Conservation (phyloP, 768 basidiomycete genomes). For the Naganishia onofrii region DNA sequence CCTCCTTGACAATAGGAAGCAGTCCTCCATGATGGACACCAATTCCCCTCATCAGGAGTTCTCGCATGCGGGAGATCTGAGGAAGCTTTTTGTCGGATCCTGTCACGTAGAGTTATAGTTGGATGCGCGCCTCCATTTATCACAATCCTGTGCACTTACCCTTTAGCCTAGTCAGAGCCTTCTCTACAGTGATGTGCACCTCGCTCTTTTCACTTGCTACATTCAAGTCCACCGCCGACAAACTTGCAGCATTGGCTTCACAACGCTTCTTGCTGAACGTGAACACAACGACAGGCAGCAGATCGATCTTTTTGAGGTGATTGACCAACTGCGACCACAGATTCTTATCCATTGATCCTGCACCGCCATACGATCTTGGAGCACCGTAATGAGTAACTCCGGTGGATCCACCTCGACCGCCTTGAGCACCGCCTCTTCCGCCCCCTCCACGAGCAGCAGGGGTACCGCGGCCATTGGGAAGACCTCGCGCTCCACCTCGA, state of each 20-base stretch:
- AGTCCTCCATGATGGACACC: conserved; percentile 98
- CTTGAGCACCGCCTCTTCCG: conserved; percentile 15
- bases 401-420: conserved; percentile 57
- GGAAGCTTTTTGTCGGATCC: conserved; percentile 61
- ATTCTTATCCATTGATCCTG: conserved; percentile 67
- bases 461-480: conserved; percentile 37
- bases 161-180: conserved; percentile 84
- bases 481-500: conserved; percentile 52
- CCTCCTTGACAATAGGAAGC: conserved; percentile 94
- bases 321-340: conserved; percentile 87
- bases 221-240: conserved; percentile 84
- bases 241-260: conserved; percentile 88
- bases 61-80: conserved; percentile 87
- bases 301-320: conserved; percentile 74
- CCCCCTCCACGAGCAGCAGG: neutral
- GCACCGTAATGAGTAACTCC: conserved; percentile 32
- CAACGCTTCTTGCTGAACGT: conserved; percentile 95
- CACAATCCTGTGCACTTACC: conserved; percentile 56
- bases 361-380: conserved; percentile 33
- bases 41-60: conserved; percentile 87
- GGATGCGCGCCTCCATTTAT: neutral
- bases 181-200: conserved; percentile 89
- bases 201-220: conserved; percentile 91
- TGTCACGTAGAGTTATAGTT: neutral
- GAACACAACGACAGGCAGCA: conserved; percentile 93